Conservation (phyloP, 108 stramenopile species). For the Phaeodactylum tricornutum region DNA sequence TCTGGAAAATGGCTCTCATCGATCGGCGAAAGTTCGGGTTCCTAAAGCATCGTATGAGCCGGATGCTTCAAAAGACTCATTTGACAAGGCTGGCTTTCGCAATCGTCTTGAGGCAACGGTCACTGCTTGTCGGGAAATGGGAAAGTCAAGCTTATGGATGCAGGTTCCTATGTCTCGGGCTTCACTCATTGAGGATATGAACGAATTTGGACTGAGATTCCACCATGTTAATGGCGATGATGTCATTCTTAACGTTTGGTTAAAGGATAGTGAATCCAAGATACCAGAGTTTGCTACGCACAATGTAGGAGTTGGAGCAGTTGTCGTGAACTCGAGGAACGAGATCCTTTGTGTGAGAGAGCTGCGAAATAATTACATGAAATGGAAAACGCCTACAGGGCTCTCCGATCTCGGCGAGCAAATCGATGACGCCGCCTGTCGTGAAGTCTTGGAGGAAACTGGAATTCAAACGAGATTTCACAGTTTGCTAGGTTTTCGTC, state of each 20-base stretch:
- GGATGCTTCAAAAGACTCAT: constrained; percentile 7
- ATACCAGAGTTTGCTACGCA: constrained; percentile 72
- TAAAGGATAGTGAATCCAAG: constrained; percentile 29
- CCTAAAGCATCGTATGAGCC: constrained; percentile 15
- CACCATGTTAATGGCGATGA: constrained; percentile 49
- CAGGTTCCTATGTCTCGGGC: constrained; percentile 54
- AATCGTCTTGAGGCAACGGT: constrained; percentile 35
- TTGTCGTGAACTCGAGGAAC: constrained; percentile 48
- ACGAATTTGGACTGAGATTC: constrained; percentile 32
- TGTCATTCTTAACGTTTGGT: constrained; percentile 51
- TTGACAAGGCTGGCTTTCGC: constrained; percentile 24
- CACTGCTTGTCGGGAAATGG: constrained; percentile 13
- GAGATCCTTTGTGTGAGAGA: constrained; percentile 74
- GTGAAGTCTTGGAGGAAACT: constrained; percentile 88
- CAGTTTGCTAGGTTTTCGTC: constrained; percentile 69
- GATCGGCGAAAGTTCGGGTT: constrained; percentile 43
- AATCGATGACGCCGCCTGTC: constrained; percentile 55
- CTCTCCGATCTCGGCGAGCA: constrained; percentile 71
- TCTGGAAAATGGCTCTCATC: constrained; percentile 42
- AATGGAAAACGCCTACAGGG: constrained; percentile 88
- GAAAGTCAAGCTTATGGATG: constrained; percentile 62
- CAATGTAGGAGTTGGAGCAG: constrained; percentile 58
- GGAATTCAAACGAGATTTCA: constrained; percentile 56
- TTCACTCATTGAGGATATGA: constrained; percentile 32
- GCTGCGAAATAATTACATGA: constrained; percentile 49